phyloP scores from a whole-genome alignment of 2,329 filamentous ascomycete genomes.

The Fusarium buharicum region DNA sequence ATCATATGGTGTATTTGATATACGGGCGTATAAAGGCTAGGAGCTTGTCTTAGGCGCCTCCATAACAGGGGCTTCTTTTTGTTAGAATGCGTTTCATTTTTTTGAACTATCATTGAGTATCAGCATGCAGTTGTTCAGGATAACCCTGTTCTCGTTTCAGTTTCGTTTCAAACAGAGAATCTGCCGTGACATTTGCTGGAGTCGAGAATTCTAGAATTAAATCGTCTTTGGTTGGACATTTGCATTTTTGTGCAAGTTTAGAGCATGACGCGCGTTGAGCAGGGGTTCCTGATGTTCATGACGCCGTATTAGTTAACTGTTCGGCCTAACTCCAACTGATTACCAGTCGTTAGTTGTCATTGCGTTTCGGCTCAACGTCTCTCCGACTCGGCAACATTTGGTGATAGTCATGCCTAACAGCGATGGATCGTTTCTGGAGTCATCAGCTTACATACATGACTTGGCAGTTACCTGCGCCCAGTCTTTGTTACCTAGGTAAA shows the following conservation, averaged over 20 bases:
- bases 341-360: no score
- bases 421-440: no score
- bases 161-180: not conserved
- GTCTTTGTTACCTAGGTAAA: no score
- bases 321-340: no score
- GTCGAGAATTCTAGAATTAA: no score
- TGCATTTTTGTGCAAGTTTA: not conserved
- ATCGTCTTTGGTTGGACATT: not conserved
- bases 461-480: no score
- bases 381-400: no score
- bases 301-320: no score
- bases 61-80: constrained; percentile 42
- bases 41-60: constrained; percentile 45
- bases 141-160: not conserved
- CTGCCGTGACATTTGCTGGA: not conserved
- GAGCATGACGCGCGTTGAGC: not conserved
- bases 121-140: constrained; percentile 17
- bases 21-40: constrained; percentile 47
- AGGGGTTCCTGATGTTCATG: not conserved
- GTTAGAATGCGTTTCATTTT: constrained; percentile 43
- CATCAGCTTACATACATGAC: no score
- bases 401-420: no score
- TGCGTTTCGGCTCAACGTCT: no score
- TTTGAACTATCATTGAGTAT: constrained; percentile 26
- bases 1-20: constrained; percentile 48